phyloP scores from a whole-genome alignment of 1,284 basidiomycete genomes.

The Ceratobasidium sp. region DNA sequence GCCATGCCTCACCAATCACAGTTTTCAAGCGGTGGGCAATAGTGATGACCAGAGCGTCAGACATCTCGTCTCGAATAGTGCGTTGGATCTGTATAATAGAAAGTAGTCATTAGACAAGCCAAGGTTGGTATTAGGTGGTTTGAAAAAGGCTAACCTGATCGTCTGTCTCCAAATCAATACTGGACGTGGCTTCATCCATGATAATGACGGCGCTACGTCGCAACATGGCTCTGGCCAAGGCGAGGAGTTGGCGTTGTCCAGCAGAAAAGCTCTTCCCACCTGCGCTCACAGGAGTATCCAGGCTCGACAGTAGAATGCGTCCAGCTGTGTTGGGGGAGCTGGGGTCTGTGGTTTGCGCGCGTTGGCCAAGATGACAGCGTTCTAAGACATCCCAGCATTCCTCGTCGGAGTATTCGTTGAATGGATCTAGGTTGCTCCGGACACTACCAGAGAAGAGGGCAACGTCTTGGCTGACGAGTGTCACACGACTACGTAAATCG shows the following conservation, averaged over 20 bases:
- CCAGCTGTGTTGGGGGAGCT: constrained; percentile 39
- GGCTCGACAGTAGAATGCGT: constrained; percentile 55
- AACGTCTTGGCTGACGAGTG: constrained; percentile 86
- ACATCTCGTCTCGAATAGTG: constrained; percentile 83
- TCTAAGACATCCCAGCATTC: constrained; percentile 76
- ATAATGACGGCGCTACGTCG: constrained; percentile 84
- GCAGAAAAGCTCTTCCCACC: constrained; percentile 77
- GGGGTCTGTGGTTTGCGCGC: constrained; percentile 45
- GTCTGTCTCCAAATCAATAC: constrained; percentile 80
- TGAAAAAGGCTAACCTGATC: constrained; percentile 64
- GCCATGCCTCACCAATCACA: constrained; percentile 60
- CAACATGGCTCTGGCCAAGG: constrained; percentile 79
- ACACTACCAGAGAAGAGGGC: constrained; percentile 89
- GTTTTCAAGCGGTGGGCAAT: constrained; percentile 85
- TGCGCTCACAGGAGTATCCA: constrained; percentile 77
- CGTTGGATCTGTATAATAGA: constrained; percentile 72
- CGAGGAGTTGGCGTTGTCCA: constrained; percentile 86
- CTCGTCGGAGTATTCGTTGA: constrained; percentile 70
- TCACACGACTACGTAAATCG: constrained; percentile 76
- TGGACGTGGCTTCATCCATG: constrained; percentile 87
- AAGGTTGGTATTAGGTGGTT: not conserved
- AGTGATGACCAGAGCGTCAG: constrained; percentile 81
- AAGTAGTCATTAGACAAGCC: constrained; percentile 24
- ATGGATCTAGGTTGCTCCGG: constrained; percentile 82
- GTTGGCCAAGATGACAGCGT: constrained; percentile 67